Base-by-base conservation (phyloP, 1,284 basidiomycete species). In the Ceratobasidium sp. region DNA sequence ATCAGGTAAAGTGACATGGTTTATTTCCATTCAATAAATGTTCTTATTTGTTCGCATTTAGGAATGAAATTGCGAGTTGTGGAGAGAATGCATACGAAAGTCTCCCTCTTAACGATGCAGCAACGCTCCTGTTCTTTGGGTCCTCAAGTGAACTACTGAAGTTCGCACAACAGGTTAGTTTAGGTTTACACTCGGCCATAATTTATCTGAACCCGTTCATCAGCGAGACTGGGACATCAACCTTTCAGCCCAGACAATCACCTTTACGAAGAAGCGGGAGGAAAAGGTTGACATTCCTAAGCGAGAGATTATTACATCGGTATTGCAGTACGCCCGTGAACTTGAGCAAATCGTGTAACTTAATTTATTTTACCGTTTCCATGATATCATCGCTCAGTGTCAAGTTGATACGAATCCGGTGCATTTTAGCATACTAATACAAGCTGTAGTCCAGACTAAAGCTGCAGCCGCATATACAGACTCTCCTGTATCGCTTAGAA, bases 21-120 rank as follows among this genome's bases (percentile, higher is more conserved):
- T 27, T 27, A 44, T n/a, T 57, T 44, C 47, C 22, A 48, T 54
- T 69, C 15, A 4, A 51, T 3, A 57, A 51, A 54, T 4, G 71
- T 71, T 31, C 64, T 67, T 15, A 74, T 11, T 5, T 41, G 4
- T 44, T n/a, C 75, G n/a, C n/a, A 22, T 47, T 24, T 71, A 95
- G 94, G 79, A 95, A 95, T 81, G 96, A 97, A 84, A 97, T 97
- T 79, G 95, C 96, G 15, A 94, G 92, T 79, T 97, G 95, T 79
- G 94, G 96, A 81, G 95, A 97, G 82, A 87, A 91, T 64, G 96
- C 95, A 6, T 97, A 97, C 78, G 91, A 94, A 79, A 93, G 90
- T 77, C 84, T 97, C 66, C 96, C 96, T 1, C 81, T 97, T 72
- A 92, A 93, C 80, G 96, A 97, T 79, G 96, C 95, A 0, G 90